A percentile compares a stretch with the other conserved stretches of the same genome.
Conservation (phyloP, 1,284 basidiomycete genomes). For the Ceratobasidium papillatum region DNA sequence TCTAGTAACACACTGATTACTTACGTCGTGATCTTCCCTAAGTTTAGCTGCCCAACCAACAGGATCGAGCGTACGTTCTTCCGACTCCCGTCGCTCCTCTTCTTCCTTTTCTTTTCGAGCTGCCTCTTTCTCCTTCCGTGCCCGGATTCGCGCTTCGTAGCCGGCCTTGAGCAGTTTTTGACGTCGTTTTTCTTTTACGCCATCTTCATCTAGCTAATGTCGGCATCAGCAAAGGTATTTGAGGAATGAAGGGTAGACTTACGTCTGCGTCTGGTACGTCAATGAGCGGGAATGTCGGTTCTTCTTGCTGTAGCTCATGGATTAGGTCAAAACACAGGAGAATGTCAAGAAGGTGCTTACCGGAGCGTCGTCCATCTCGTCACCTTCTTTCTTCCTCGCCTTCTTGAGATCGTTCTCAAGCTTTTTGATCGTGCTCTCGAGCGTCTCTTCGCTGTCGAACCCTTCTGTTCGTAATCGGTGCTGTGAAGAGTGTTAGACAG, state of each 20-base stretch:
- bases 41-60: conserved; percentile 76
- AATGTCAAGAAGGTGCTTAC: conserved; percentile 42
- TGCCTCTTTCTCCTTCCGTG: conserved; percentile 87
- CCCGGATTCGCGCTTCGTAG: conserved; percentile 88
- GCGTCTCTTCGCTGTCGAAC: conserved; percentile 69
- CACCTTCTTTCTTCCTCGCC: conserved; percentile 75
- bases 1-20: conserved; percentile 44
- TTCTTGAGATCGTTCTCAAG: conserved; percentile 74
- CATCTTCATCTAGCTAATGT: conserved; percentile 86
- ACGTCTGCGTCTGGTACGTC: conserved; percentile 91
- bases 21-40: conserved; percentile 80
- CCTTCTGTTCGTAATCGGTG: conserved; percentile 72
- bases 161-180: conserved; percentile 95
- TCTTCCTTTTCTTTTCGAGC: conserved; percentile 80
- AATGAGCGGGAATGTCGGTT: conserved; percentile 87
- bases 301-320: conserved; percentile 61
- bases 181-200: conserved; percentile 92
- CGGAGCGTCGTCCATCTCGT: conserved; percentile 66
- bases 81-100: conserved; percentile 77
- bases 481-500: conserved; percentile 55
- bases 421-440: conserved; percentile 81
- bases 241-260: conserved; percentile 23
- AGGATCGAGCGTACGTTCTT: conserved; percentile 77
- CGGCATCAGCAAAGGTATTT: background rate
- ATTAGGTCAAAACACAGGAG: conserved; percentile 2